Evolutionary conservation across 345 rosid genomes (phyloP).

Genomic region (Murraya koenigii): DNA sequence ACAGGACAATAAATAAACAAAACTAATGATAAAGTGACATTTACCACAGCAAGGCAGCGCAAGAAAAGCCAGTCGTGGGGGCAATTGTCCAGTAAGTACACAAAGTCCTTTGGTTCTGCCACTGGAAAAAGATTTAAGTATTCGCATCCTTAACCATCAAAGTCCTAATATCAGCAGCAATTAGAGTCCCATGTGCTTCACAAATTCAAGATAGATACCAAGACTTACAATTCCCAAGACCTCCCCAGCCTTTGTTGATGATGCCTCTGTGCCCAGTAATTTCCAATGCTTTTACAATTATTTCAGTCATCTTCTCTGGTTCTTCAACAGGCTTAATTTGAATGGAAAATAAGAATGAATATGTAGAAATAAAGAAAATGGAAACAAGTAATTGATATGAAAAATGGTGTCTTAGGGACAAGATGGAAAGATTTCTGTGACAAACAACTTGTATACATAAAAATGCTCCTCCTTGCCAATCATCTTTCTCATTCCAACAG

Average conservation of each 20-base stretch:
- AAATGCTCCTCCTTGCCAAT: not conserved
- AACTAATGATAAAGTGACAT: not conserved
- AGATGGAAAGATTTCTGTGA: too few relatives aligned
- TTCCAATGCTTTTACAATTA: conserved; percentile 51
- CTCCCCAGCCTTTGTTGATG: conserved; percentile 76
- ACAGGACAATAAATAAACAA: too few relatives aligned
- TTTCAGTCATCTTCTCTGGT: conserved; percentile 61
- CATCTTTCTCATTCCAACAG: not conserved
- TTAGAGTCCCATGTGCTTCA: not conserved
- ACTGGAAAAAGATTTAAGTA: conserved; percentile 28
- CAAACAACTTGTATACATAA: not conserved
- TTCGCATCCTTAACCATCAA: not conserved
- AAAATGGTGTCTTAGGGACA: not conserved
- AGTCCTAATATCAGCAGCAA: not conserved
- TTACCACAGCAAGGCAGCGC: conserved; percentile 66
- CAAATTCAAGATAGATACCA: not conserved
- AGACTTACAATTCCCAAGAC: conserved; percentile 61
- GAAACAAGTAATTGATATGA: not conserved
- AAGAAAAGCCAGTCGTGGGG: conserved; percentile 73
- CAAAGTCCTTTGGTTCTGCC: conserved; percentile 44
- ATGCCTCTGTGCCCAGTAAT: conserved; percentile 60
- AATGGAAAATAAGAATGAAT: conserved; percentile 3
- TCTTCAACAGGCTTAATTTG: conserved; percentile 56
- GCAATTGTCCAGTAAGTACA: conserved; percentile 60
- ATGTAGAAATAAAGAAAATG: not conserved